These are phyloP conservation scores for Discostella stelligera DNA, from an alignment of 352 stramenopile species.

Conservation along the genomic window DNA sequence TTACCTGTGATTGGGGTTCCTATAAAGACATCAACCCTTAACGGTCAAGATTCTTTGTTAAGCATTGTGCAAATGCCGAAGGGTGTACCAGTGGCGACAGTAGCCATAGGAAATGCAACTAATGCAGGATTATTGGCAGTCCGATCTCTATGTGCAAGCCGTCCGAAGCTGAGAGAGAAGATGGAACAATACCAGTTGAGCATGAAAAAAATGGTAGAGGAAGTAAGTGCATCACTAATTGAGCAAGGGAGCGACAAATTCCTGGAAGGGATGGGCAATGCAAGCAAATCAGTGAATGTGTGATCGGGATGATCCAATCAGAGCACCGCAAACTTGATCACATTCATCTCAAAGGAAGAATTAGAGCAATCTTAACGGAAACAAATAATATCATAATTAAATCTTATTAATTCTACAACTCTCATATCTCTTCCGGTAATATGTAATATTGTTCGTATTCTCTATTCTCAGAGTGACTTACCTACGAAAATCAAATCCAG, in stretches of 20 bases:
- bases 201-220: constrained; percentile 91
- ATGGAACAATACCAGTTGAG: constrained; percentile 91
- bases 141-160: constrained; percentile 88
- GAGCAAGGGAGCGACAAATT: constrained; percentile 90
- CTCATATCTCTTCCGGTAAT: too few relatives aligned
- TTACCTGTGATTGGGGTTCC: constrained; percentile 95
- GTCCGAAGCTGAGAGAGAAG: constrained; percentile 83
- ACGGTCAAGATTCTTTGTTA: constrained; percentile 95
- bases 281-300: constrained; percentile 79
- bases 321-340: background rate
- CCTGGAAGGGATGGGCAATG: constrained; percentile 83
- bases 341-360: background rate
- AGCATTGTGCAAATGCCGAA: constrained; percentile 99
- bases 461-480: too few relatives aligned
- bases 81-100: constrained; percentile 96
- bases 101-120: constrained; percentile 96
- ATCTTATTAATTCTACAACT: too few relatives aligned
- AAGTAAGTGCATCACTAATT: constrained; percentile 88
- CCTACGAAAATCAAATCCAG: too few relatives aligned
- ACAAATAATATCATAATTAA: too few relatives aligned
- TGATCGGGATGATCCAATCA: constrained; percentile 34
- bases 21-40: constrained; percentile 96
- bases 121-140: constrained; percentile 97
- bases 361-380: too few relatives aligned
- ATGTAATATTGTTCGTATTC: too few relatives aligned